Evolutionary conservation across 1,284 basidiomycete genomes (phyloP).

Genomic region (Malassezia psittaci): DNA sequence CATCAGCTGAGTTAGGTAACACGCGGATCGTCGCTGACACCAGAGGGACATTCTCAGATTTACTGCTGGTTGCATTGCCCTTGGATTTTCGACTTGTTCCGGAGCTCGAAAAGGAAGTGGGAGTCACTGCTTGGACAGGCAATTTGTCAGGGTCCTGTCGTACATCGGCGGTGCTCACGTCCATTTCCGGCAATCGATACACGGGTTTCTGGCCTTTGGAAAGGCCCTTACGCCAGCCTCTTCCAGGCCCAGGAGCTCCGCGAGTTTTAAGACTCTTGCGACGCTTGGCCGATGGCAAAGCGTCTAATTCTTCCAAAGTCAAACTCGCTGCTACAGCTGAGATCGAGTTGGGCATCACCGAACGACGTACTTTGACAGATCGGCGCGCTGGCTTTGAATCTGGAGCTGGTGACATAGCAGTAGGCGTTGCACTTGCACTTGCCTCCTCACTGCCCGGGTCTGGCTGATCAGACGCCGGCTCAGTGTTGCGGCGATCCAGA

Average conservation of each 20-base stretch:
- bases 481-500: too few species aligned
- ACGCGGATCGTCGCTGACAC: slow-evolving; percentile 4
- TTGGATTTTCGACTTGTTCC: slow-evolving; percentile 14
- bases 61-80: slow-evolving; percentile 19
- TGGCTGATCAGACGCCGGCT: too few species aligned
- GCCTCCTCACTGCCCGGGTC: too few species aligned
- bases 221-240: slow-evolving; percentile 44
- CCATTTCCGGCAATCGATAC: slow-evolving; percentile 28
- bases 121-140: slow-evolving; percentile 11
- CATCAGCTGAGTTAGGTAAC: slow-evolving; percentile 10
- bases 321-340: slow-evolving; percentile 19
- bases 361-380: background rate
- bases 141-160: slow-evolving; percentile 11
- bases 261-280: slow-evolving; percentile 38
- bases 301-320: slow-evolving; percentile 39
- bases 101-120: slow-evolving; percentile 8
- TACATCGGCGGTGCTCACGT: slow-evolving; percentile 20
- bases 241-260: slow-evolving; percentile 41
- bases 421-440: background rate
- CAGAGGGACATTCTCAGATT: slow-evolving; percentile 8
- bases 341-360: slow-evolving; percentile 8
- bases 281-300: slow-evolving; percentile 41
- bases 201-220: slow-evolving; percentile 44
- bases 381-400: background rate
- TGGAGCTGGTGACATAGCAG: background rate